Percentiles rank a stretch among this genome's conserved stretches.
Evolutionary conservation across 2,329 filamentous ascomycete genomes (phyloP).

Genomic region (Fusarium siculi): DNA sequence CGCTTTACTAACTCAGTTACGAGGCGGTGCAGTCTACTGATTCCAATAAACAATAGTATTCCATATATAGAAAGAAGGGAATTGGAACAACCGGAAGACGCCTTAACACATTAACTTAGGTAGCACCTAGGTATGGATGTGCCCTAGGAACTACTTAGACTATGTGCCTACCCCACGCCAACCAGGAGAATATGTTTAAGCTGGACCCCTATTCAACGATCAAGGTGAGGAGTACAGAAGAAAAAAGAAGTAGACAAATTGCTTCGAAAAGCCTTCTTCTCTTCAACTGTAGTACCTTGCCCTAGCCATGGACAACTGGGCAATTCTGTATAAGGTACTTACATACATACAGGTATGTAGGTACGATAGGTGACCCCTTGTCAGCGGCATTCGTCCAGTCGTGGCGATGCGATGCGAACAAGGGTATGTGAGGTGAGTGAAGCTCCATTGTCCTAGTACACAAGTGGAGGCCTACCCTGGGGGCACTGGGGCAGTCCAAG

Average conservation of each 20-base stretch:
- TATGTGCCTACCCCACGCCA: neutral
- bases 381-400: constrained; percentile 13
- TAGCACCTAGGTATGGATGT: neutral
- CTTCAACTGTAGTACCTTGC: constrained; percentile 11
- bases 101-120: neutral
- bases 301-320: constrained; percentile 3
- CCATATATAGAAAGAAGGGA: neutral
- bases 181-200: neutral
- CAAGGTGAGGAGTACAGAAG: neutral
- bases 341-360: neutral
- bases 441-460: constrained; percentile 30
- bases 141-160: neutral
- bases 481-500: neutral
- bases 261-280: constrained; percentile 26
- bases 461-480: constrained; percentile 1
- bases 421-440: constrained; percentile 11
- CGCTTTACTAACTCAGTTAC: too few species aligned
- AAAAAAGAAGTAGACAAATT: neutral
- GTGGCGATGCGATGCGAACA: constrained; percentile 6
- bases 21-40: too few species aligned
- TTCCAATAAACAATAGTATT: neutral
- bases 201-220: constrained; percentile 7
- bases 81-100: neutral
- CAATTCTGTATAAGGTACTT: neutral
- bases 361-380: constrained; percentile 12